phyloP scores from a whole-genome alignment of 1,284 basidiomycete species.

The Pseudozyma sp. region DNA sequence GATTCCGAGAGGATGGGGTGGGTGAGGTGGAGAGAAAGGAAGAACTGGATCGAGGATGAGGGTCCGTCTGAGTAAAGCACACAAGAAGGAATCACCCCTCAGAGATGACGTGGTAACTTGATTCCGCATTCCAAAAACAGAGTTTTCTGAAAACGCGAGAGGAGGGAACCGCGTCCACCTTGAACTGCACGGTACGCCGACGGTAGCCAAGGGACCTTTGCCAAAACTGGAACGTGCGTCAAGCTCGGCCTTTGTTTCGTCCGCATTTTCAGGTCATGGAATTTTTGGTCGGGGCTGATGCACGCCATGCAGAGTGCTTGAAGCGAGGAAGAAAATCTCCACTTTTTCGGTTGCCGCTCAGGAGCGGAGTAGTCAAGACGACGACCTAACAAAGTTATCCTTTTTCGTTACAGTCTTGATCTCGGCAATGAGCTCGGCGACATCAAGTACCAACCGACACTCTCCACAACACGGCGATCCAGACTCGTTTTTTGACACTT shows the following conservation, averaged over 20 bases:
- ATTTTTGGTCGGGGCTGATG: background rate
- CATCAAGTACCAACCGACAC: background rate
- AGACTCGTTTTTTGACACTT: conserved; percentile 8
- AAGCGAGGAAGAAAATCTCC: conserved; percentile 1
- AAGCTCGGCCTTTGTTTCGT: conserved; percentile 36
- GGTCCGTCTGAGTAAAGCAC: background rate
- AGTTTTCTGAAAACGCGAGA: too few relatives aligned
- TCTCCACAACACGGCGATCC: background rate
- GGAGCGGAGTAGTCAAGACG: too few relatives aligned
- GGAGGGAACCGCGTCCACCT: background rate
- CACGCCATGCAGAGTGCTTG: too few relatives aligned
- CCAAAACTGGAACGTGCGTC: conserved; percentile 44
- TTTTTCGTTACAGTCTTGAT: background rate
- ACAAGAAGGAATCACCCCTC: background rate
- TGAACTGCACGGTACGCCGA: background rate
- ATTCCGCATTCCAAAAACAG: background rate
- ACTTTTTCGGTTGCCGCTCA: background rate
- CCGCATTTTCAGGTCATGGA: conserved; percentile 3
- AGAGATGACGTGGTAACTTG: background rate
- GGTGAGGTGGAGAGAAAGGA: background rate
- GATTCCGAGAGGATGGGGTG: background rate
- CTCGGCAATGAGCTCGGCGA: conserved; percentile 13
- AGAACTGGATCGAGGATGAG: background rate
- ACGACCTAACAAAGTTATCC: background rate
- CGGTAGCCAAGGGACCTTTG: too few relatives aligned